These are phyloP conservation scores for Penicillium sp. DNA, from an alignment of 2,329 filamentous ascomycete species.

Conservation along the genomic window DNA sequence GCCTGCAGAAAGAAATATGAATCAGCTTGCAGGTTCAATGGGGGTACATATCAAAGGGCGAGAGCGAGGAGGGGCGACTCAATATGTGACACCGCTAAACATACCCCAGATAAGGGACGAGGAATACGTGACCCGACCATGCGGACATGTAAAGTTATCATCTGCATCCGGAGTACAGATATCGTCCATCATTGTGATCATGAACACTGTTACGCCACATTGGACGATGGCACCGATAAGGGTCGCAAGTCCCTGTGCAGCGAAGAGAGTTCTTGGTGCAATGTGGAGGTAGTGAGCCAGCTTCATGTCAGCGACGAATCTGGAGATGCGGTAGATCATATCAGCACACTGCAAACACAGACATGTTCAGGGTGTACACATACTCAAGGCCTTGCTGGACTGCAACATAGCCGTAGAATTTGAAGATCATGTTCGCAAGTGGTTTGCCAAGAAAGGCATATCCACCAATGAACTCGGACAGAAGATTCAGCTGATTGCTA, in stretches of 20 bases:
- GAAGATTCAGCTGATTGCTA: constrained; percentile 51
- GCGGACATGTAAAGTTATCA: constrained; percentile 62
- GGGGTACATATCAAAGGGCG: constrained; percentile 3
- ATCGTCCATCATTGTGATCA: constrained; percentile 49
- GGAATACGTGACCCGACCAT: constrained; percentile 64
- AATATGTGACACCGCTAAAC: background rate
- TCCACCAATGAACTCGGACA: constrained; percentile 53
- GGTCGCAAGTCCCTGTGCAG: constrained; percentile 54
- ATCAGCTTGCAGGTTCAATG: background rate
- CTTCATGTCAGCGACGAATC: constrained; percentile 68
- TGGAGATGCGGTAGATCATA: constrained; percentile 29
- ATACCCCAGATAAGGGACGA: constrained; percentile 70
- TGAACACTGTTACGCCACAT: constrained; percentile 53
- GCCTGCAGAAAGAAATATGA: constrained; percentile 25
- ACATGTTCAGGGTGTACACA: constrained; percentile 5
- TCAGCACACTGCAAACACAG: background rate
- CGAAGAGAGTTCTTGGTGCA: constrained; percentile 54
- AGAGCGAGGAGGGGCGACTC: background rate
- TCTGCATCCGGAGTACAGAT: constrained; percentile 59
- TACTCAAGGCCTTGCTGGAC: constrained; percentile 62
- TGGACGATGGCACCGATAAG: constrained; percentile 54
- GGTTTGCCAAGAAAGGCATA: constrained; percentile 52
- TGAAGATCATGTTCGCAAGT: constrained; percentile 64
- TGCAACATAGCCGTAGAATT: constrained; percentile 70
- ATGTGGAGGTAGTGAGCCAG: constrained; percentile 55